Evolutionary conservation across 495 filamentous ascomycete genomes (phyloP), one percentile per base, ranked within the genome.

Genomic region (Xanthoparmelia taractica): DNA sequence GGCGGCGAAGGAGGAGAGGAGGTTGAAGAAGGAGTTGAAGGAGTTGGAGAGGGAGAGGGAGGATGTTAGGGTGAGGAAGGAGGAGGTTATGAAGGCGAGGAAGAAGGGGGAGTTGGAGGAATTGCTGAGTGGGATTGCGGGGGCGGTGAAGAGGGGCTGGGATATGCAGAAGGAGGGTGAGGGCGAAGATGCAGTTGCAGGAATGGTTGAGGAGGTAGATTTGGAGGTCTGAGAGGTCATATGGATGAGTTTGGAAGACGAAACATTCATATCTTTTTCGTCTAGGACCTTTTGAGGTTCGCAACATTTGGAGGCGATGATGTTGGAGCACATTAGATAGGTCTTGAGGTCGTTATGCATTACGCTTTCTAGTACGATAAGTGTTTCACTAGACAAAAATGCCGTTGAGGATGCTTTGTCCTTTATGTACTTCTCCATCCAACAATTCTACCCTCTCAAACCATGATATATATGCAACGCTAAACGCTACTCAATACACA

Each of bases 71-170:
- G 50, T 31, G 25, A 58, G 37, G 54, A 63, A 50, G 45, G 62
- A 59, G 61, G 65, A 50, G 66, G 63, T 31, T 40, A 47, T 43
- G 20, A 58, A 34, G 57, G 61, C 11, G 48, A 59, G 33, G 54
- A 63, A 23, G 69, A 72, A 60, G 54, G 60, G 25, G 50, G 57
- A 17, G 57, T 66, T 64, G 29, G 59, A 67, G 23, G 25, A 36
- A 23, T 10, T 63, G 40, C 50, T 67, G 61, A 27, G 36, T 38
- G 36, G 61, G 37, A 64, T 67, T 27, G 61, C 45, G 27, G 52
- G 25, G 50, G 61, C 59, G n/a, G 65, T 63, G 61, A 61, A 58
- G 31, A 64, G 60, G 33, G 65, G 58, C 0, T 64, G 67, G 61
- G 61, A 65, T 29, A 58, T 63, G 67, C 47, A 65, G 37, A 47